phyloP scores from a whole-genome alignment of 1,284 basidiomycete species.

The Tilletia setariae region DNA sequence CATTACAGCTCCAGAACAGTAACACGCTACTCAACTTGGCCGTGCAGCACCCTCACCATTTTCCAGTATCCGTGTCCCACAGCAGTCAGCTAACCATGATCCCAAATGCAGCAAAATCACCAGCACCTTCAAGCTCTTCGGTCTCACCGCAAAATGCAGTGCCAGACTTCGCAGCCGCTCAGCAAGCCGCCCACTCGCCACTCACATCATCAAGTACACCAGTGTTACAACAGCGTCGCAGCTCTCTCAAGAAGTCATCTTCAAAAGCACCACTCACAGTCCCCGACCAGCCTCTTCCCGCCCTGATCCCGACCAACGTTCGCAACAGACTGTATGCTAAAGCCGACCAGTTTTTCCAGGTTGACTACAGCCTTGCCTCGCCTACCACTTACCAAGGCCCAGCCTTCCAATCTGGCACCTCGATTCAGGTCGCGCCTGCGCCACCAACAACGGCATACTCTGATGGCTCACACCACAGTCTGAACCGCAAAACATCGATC shows the following conservation, averaged over 20 bases:
- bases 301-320: not conserved
- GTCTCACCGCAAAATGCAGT: no score
- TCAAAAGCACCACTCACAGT: conserved; percentile 20
- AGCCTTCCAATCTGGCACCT: not conserved
- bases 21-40: not conserved
- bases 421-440: not conserved
- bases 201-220: not conserved
- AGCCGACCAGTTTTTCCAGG: conserved; percentile 32
- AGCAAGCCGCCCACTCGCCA: not conserved
- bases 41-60: not conserved
- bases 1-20: conserved; percentile 4
- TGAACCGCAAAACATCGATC: not conserved
- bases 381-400: not conserved
- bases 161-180: no score
- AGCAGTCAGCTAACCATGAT: conserved; percentile 19
- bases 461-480: not conserved
- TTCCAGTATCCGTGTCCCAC: conserved; percentile 19
- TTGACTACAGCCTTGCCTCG: conserved; percentile 26
- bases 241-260: not conserved
- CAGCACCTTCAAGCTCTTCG: not conserved
- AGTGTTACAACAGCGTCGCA: not conserved
- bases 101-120: not conserved
- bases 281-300: conserved; percentile 11
- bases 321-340: conserved; percentile 27
- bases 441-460: not conserved